phyloP scores from a whole-genome alignment of 768 basidiomycete genomes.

The Galerina sulciceps region DNA sequence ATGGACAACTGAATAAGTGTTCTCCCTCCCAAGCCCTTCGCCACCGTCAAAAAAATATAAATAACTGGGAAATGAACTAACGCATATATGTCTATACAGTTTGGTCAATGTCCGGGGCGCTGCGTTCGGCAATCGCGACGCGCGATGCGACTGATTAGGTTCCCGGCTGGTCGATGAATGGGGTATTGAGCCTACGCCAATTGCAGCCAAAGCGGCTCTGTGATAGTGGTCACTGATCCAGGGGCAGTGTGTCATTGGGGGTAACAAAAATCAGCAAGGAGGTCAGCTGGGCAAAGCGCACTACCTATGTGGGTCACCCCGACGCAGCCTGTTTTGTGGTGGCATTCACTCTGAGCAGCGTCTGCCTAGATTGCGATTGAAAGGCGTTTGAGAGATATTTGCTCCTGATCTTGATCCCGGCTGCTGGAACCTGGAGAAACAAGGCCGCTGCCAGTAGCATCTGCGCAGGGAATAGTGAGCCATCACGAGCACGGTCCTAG shows the following conservation, averaged over 20 bases:
- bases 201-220: conserved; percentile 1
- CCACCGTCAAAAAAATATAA: no score
- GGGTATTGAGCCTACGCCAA: not conserved
- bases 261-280: no score
- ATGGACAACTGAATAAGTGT: no score
- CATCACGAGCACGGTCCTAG: not conserved
- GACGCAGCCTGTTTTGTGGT: not conserved
- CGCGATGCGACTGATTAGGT: not conserved
- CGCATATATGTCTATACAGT: no score
- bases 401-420: not conserved
- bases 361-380: not conserved
- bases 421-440: not conserved
- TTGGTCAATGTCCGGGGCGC: no score
- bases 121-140: not conserved
- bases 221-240: not conserved
- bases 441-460: not conserved
- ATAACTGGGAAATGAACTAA: no score
- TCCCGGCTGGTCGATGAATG: not conserved
- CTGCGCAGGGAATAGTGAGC: not conserved
- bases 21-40: no score
- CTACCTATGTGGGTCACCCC: not conserved
- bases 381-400: not conserved
- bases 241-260: not conserved
- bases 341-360: not conserved
- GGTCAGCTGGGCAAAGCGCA: conserved; percentile 9